phyloP scores from a whole-genome alignment of 2,329 filamentous ascomycete species.

The Nigrograna mackinnonii region DNA sequence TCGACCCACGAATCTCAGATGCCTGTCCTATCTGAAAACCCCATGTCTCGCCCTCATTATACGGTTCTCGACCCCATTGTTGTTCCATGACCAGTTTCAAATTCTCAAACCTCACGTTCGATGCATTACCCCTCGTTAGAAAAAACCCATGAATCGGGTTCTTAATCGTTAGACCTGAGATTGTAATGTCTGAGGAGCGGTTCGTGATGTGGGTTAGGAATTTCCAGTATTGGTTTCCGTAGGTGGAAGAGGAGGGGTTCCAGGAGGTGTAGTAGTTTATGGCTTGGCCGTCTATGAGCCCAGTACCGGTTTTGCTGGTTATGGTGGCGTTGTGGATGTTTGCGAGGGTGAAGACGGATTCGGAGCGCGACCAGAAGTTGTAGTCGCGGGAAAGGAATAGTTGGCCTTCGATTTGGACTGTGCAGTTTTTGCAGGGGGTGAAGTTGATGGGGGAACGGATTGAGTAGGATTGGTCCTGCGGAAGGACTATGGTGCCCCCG shows the following conservation, averaged over 20 bases:
- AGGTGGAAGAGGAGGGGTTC: background rate
- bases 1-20: slow-evolving; percentile 23
- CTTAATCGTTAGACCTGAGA: background rate
- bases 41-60: background rate
- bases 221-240: background rate
- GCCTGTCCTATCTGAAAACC: background rate
- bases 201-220: slow-evolving; percentile 22
- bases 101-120: slow-evolving; percentile 31
- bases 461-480: slow-evolving; percentile 45
- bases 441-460: slow-evolving; percentile 48
- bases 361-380: slow-evolving; percentile 44
- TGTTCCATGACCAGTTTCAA: slow-evolving; percentile 45
- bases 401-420: slow-evolving; percentile 51
- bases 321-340: slow-evolving; percentile 43
- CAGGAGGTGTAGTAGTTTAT: slow-evolving; percentile 34
- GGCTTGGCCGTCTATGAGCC: slow-evolving; percentile 53
- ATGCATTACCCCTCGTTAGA: background rate
- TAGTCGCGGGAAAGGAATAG: slow-evolving; percentile 44
- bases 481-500: slow-evolving; percentile 52
- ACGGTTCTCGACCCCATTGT: slow-evolving; percentile 24
- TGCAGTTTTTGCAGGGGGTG: slow-evolving; percentile 45
- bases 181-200: slow-evolving; percentile 8
- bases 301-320: slow-evolving; percentile 44
- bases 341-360: slow-evolving; percentile 45
- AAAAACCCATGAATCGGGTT: background rate